phyloP scores from a whole-genome alignment of 768 basidiomycete genomes.

The Sarcodon sp. region DNA sequence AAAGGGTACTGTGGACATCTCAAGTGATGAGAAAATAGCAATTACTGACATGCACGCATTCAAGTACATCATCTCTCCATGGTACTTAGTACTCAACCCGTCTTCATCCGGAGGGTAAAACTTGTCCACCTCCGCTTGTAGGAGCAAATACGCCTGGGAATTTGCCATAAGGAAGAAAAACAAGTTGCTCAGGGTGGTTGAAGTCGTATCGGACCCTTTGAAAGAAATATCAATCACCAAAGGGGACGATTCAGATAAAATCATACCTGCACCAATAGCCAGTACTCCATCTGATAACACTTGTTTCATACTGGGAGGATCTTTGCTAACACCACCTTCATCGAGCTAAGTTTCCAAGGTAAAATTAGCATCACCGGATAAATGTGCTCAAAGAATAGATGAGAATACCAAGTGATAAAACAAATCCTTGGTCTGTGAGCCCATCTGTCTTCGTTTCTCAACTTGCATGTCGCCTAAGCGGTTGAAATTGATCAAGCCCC shows the following conservation, averaged over 20 bases:
- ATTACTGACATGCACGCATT: slow-evolving; percentile 19
- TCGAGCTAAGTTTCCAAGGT: slow-evolving; percentile 7
- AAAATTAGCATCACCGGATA: background rate
- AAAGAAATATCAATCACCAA: too few relatives aligned
- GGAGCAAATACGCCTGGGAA: slow-evolving; percentile 20
- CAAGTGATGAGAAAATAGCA: too few relatives aligned
- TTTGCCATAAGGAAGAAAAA: slow-evolving; percentile 28
- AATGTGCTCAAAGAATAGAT: too few relatives aligned
- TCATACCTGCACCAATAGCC: slow-evolving; percentile 27
- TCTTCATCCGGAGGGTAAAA: slow-evolving; percentile 15
- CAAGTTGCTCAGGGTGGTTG: slow-evolving; percentile 22
- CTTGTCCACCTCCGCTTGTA: slow-evolving; percentile 29
- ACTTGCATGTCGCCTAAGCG: background rate
- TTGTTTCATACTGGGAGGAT: slow-evolving; percentile 14
- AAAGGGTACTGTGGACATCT: too few relatives aligned
- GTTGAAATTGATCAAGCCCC: background rate
- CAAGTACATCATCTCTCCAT: background rate
- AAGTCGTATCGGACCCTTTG: slow-evolving; percentile 35
- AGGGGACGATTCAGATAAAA: too few relatives aligned
- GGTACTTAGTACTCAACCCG: slow-evolving; percentile 10
- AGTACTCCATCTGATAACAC: slow-evolving; percentile 24
- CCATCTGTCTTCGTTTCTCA: background rate
- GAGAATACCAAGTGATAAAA: slow-evolving; percentile 32
- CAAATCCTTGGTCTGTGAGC: slow-evolving; percentile 15
- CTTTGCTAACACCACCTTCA: slow-evolving; percentile 15